These are phyloP conservation scores for Calonectria pseudoturangicola DNA, from an alignment of 2,329 filamentous ascomycete genomes.

Conservation along the genomic window DNA sequence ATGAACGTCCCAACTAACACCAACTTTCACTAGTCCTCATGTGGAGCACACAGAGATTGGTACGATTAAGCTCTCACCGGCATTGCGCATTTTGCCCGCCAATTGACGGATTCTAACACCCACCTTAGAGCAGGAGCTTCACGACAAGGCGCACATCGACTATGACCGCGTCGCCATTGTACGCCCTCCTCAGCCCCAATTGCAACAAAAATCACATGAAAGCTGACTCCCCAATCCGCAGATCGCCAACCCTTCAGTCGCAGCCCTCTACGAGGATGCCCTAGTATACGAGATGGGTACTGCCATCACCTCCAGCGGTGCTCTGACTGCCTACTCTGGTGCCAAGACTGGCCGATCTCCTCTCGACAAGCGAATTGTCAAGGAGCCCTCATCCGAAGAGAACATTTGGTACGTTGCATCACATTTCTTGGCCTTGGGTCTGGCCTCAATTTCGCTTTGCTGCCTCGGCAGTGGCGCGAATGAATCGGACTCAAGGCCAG, in stretches of 20 bases:
- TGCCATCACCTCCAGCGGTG: constrained; percentile 96
- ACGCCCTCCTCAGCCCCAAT: constrained; percentile 61
- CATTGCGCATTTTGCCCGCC: constrained; percentile 4
- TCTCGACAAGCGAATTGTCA: constrained; percentile 97
- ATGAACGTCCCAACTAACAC: constrained; percentile 52
- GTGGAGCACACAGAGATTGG: constrained; percentile 94
- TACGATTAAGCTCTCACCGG: constrained; percentile 56
- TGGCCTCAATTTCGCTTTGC: constrained; percentile 43
- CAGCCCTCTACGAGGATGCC: constrained; percentile 98
- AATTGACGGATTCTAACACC: constrained; percentile 43
- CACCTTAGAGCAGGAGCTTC: constrained; percentile 87
- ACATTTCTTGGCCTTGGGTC: constrained; percentile 22
- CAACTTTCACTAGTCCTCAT: constrained; percentile 76
- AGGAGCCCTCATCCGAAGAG: constrained; percentile 91
- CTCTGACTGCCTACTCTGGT: constrained; percentile 97
- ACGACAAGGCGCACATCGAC: constrained; percentile 98
- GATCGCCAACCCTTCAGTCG: constrained; percentile 94
- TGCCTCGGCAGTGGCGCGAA: constrained; percentile 34
- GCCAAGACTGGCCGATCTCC: constrained; percentile 98
- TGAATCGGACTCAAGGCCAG: constrained; percentile 37
- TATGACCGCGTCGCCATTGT: constrained; percentile 99
- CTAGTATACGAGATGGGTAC: constrained; percentile 97
- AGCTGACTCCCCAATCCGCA: constrained; percentile 55
- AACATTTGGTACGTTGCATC: constrained; percentile 82
- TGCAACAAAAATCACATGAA: background rate